These are phyloP conservation scores for Guyanaporus albipodus DNA, from an alignment of 768 basidiomycete genomes.

Conservation along the genomic window DNA sequence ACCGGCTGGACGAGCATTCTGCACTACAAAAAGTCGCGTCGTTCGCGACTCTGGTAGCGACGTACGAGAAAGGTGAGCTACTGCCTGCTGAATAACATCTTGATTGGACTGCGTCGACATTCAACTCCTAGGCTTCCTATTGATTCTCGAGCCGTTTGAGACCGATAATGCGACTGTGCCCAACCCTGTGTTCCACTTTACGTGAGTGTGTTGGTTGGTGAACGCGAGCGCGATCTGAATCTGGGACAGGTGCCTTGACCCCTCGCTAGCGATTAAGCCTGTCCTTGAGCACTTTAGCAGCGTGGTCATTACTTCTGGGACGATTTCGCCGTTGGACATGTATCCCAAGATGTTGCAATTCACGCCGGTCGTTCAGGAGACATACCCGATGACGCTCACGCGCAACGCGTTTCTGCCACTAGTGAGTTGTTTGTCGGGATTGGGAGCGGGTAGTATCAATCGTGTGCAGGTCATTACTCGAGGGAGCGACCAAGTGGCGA, in stretches of 20 bases:
- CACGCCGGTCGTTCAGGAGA: constrained; percentile 93
- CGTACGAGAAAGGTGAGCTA: constrained; percentile 89
- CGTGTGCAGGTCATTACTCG: constrained; percentile 83
- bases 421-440: constrained; percentile 41
- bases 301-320: constrained; percentile 98
- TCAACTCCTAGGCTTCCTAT: constrained; percentile 69
- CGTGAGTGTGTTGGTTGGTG: constrained; percentile 45
- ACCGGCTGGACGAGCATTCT: constrained; percentile 84
- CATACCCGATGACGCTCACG: constrained; percentile 96
- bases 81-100: not conserved
- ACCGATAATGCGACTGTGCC: constrained; percentile 98
- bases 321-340: constrained; percentile 98
- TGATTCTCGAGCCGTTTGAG: constrained; percentile 97
- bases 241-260: constrained; percentile 81
- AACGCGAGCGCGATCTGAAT: constrained; percentile 8
- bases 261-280: constrained; percentile 94
- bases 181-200: constrained; percentile 97
- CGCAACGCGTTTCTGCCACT: constrained; percentile 95
- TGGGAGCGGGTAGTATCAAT: not conserved
- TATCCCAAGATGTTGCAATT: constrained; percentile 99
- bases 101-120: not conserved
- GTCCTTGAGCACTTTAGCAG: constrained; percentile 98
- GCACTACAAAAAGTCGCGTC: constrained; percentile 92
- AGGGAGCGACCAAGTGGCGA: constrained; percentile 97
- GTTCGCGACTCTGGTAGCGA: constrained; percentile 95